phyloP scores from a whole-genome alignment of 495 filamentous ascomycete genomes.

The Chaetomidium leptoderma region DNA sequence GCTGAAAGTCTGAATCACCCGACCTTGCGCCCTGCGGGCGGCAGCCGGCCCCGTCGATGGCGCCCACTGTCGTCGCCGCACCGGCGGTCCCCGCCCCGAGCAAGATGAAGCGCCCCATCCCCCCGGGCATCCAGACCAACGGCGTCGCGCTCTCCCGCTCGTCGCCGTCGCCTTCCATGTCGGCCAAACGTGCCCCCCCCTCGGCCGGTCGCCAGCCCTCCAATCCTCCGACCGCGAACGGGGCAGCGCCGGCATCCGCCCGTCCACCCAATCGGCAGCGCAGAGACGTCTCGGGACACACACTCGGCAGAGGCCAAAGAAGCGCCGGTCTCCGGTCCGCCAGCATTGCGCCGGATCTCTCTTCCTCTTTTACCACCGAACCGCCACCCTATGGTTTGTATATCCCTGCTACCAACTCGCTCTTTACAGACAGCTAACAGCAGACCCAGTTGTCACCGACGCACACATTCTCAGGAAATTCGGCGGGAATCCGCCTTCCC shows the following conservation, averaged over 20 bases:
- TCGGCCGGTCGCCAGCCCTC: slow-evolving; percentile 34
- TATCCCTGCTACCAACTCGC: not conserved
- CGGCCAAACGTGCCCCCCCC: slow-evolving; percentile 59
- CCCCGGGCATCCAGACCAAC: slow-evolving; percentile 65
- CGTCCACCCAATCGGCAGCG: slow-evolving; percentile 50
- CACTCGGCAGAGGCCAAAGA: slow-evolving; percentile 39
- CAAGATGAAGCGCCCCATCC: slow-evolving; percentile 71
- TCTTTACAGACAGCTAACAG: slow-evolving; percentile 1
- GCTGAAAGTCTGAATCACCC: not conserved
- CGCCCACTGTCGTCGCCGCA: slow-evolving; percentile 48
- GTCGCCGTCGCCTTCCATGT: slow-evolving; percentile 62
- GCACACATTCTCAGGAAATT: slow-evolving; percentile 80
- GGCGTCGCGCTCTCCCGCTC: slow-evolving; percentile 59
- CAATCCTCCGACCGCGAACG: slow-evolving; percentile 37
- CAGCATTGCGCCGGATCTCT: slow-evolving; percentile 40
- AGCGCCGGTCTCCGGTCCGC: slow-evolving; percentile 43
- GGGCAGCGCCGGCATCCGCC: slow-evolving; percentile 39
- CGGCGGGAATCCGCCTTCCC: slow-evolving; percentile 66
- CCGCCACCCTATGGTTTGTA: slow-evolving; percentile 47
- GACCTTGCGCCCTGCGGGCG: slow-evolving; percentile 10
- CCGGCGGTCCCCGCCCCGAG: slow-evolving; percentile 53
- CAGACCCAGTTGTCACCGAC: slow-evolving; percentile 57
- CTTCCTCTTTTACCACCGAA: slow-evolving; percentile 32
- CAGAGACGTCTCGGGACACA: slow-evolving; percentile 40
- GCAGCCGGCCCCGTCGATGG: slow-evolving; percentile 32